Percentiles rank a stretch among this genome's conserved stretches.
These are phyloP conservation scores for Colletotrichum sidae DNA, from an alignment of 2,329 filamentous ascomycete genomes.

Conservation along the genomic window DNA sequence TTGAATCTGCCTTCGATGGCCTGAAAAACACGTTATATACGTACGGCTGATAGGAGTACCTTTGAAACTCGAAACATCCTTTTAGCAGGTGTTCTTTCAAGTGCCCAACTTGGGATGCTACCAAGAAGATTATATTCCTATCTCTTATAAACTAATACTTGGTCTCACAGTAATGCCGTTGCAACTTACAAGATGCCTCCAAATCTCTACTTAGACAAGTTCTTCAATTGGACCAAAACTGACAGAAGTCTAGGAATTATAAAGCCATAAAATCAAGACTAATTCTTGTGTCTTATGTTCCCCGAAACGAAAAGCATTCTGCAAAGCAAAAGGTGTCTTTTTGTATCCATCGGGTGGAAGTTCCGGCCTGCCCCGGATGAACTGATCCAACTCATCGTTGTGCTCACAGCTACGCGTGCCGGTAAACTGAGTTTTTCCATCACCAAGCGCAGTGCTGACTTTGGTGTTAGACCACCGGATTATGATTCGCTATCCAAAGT, in stretches of 20 bases:
- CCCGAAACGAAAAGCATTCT: background rate
- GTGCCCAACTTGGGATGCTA: background rate
- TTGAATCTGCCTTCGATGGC: background rate
- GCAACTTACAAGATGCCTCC: background rate
- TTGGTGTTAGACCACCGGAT: background rate
- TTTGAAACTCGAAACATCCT: background rate
- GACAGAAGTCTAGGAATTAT: background rate
- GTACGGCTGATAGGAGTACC: background rate
- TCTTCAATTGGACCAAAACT: background rate
- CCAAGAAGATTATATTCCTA: background rate
- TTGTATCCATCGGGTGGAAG: background rate
- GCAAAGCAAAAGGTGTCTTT: background rate
- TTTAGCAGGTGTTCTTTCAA: background rate
- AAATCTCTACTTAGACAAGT: background rate
- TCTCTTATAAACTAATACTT: background rate
- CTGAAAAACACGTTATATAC: background rate
- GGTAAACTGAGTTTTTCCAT: background rate
- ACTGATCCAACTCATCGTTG: background rate
- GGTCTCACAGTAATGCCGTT: background rate
- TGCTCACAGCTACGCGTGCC: background rate
- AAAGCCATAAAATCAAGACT: background rate
- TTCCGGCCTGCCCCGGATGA: background rate
- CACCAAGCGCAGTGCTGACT: background rate
- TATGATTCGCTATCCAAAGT: background rate
- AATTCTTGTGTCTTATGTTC: background rate